These are phyloP conservation scores for Suillus cothurnatus DNA, from an alignment of 768 basidiomycete genomes.

Conservation along the genomic window DNA sequence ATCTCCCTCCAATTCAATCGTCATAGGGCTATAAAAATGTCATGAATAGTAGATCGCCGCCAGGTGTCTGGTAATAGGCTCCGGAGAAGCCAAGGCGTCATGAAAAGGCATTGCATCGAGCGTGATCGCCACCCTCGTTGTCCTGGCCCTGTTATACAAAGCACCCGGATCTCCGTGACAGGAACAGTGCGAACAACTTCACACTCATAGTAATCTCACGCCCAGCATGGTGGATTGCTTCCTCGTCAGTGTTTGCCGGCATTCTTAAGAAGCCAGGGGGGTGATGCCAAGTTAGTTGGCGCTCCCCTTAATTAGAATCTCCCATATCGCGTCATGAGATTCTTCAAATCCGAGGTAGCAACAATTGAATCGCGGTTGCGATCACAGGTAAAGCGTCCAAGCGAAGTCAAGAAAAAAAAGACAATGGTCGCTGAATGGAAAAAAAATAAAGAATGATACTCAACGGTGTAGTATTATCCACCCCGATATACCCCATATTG, in stretches of 20 bases:
- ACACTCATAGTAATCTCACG: slow-evolving; percentile 1
- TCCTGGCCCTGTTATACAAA: background rate
- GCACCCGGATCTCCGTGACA: slow-evolving; percentile 5
- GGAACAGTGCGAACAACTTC: slow-evolving; percentile 5
- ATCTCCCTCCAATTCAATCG: slow-evolving; percentile 20
- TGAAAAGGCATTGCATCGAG: slow-evolving; percentile 9
- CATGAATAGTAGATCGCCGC: slow-evolving; percentile 1
- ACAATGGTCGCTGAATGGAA: background rate
- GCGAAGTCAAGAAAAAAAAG: background rate
- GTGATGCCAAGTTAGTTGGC: background rate
- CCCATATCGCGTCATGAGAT: background rate
- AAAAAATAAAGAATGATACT: slow-evolving; percentile 27
- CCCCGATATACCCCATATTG: slow-evolving; percentile 71
- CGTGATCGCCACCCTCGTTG: slow-evolving; percentile 12
- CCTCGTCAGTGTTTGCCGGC: slow-evolving; percentile 1
- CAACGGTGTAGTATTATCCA: slow-evolving; percentile 72
- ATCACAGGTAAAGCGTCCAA: slow-evolving; percentile 7
- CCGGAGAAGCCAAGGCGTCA: slow-evolving; percentile 6
- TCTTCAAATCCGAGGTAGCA: slow-evolving; percentile 3
- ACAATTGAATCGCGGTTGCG: slow-evolving; percentile 12
- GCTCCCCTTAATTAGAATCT: slow-evolving; percentile 1
- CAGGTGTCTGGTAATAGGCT: slow-evolving; percentile 4
- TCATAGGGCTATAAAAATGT: slow-evolving; percentile 20
- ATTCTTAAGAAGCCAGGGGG: background rate
- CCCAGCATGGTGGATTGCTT: background rate